phyloP scores from a whole-genome alignment of 2,329 filamentous ascomycete species.

The Botrytis aclada region DNA sequence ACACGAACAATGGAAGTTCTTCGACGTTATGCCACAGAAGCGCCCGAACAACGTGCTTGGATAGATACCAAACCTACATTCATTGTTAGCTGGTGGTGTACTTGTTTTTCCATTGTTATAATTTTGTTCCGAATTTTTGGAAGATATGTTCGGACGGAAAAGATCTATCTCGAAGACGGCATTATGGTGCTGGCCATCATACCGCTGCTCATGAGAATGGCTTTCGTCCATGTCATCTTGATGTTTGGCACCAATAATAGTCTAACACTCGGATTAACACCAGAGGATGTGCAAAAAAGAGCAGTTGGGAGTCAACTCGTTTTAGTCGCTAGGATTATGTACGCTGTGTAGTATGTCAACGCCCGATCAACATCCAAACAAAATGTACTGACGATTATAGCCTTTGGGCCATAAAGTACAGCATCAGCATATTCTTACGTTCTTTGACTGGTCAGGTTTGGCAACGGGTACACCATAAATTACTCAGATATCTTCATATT shows the following conservation, averaged over 20 bases:
- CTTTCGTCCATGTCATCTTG: slow-evolving; percentile 77
- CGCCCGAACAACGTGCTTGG: slow-evolving; percentile 30
- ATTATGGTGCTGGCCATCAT: slow-evolving; percentile 77
- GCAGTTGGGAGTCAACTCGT: slow-evolving; percentile 77
- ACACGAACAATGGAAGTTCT: slow-evolving; percentile 29
- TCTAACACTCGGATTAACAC: slow-evolving; percentile 50
- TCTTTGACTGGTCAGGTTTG: slow-evolving; percentile 79
- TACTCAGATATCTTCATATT: slow-evolving; percentile 68
- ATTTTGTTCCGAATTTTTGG: slow-evolving; percentile 76
- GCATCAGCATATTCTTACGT: slow-evolving; percentile 84
- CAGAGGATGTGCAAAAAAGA: slow-evolving; percentile 58
- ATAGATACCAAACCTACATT: slow-evolving; percentile 75
- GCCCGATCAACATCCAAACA: slow-evolving; percentile 1
- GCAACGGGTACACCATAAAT: slow-evolving; percentile 69
- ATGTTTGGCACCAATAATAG: slow-evolving; percentile 91
- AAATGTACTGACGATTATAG: slow-evolving; percentile 44
- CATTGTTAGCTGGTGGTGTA: slow-evolving; percentile 93
- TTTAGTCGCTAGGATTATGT: slow-evolving; percentile 76
- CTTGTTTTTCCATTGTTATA: slow-evolving; percentile 74
- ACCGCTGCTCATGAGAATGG: slow-evolving; percentile 80
- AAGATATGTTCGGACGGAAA: slow-evolving; percentile 81
- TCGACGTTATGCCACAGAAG: slow-evolving; percentile 26
- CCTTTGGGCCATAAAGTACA: slow-evolving; percentile 87
- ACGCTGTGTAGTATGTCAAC: slow-evolving; percentile 74
- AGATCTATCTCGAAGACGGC: slow-evolving; percentile 82